Base-by-base conservation (phyloP, 78 protist species). In the Polysphondylium violaceum region DNA sequence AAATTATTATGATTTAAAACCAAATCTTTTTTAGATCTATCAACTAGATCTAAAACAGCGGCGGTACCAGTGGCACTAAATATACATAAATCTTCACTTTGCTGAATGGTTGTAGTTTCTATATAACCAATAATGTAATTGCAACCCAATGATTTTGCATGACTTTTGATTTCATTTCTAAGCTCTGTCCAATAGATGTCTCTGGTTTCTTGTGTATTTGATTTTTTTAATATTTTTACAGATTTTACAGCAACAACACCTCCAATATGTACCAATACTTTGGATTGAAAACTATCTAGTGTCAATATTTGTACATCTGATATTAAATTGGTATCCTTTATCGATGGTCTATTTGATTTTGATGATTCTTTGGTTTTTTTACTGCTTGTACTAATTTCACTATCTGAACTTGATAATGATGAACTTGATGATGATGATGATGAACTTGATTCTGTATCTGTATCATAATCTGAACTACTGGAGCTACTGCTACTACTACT, bases 141-240 rank as follows among this genome's bases (percentile, higher is more conserved):
- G 56, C 97, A 96, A 53, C 95, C 95, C 53, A 96, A 38, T 23
- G 93, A 38, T n/a, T 67, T 60, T 17, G 97, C 98, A 75, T 97
- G 96, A 2, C 68, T 19, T 33, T 81, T 58, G 40, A 96, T 87
- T 67, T 97, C 98, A 61, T 95, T 95, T 1, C 99, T 75, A 23
- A 97, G 50, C 72, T 98, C 99, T 7, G 38, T 44, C 99, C 99
- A 98, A 97, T 97, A 98, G 27, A 43, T 27, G 41, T 89, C 94
- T 53, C 94, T 64, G 50, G 53, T 61, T 31, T 76, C 86, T 69
- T 75, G 86, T 29, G 86, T 36, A 67, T 87, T 87, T 40, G 77
- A 67, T 60, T 89, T 89, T 58, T 89, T 74, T 56, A 89, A 47
- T 40, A 89, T 77, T 33, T 74, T 89, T 5, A 89, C 94, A 1